A percentile compares a stretch with the other conserved stretches of the same genome.
These are phyloP conservation scores for Boletus pseudo-olivaceus DNA, from an alignment of 768 basidiomycete genomes.

Conservation along the genomic window DNA sequence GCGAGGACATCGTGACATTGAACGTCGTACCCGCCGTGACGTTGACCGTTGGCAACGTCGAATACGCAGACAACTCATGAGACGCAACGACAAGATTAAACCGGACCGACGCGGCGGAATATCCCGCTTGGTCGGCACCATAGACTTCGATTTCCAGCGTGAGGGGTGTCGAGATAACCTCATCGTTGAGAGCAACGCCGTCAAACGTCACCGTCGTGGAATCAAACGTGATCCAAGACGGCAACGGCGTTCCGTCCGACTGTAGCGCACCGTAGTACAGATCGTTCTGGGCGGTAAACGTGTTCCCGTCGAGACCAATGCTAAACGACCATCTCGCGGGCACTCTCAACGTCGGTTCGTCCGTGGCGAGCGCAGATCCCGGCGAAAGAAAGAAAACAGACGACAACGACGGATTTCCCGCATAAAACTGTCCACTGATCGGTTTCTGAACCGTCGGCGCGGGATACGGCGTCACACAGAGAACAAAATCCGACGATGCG, in stretches of 20 bases:
- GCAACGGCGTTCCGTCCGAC: slow-evolving; percentile 66
- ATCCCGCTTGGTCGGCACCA: slow-evolving; percentile 73
- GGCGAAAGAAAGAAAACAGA: slow-evolving; percentile 70
- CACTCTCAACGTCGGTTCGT: slow-evolving; percentile 60
- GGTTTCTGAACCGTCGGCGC: slow-evolving; percentile 53
- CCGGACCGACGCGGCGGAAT: slow-evolving; percentile 51
- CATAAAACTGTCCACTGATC: slow-evolving; percentile 57
- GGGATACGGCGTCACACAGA: slow-evolving; percentile 54
- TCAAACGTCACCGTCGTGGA: slow-evolving; percentile 65
- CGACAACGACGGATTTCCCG: slow-evolving; percentile 61
- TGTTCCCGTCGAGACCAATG: slow-evolving; percentile 71
- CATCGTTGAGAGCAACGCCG: slow-evolving; percentile 64
- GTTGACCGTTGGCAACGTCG: slow-evolving; percentile 63
- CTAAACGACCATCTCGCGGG: slow-evolving; percentile 88
- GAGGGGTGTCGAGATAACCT: slow-evolving; percentile 36
- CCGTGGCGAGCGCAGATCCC: slow-evolving; percentile 51
- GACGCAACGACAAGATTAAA: slow-evolving; percentile 67
- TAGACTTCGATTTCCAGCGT: slow-evolving; percentile 54
- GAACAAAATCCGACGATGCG: slow-evolving; percentile 49
- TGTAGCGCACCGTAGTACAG: slow-evolving; percentile 64
- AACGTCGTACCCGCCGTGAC: slow-evolving; percentile 56
- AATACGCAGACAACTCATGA: slow-evolving; percentile 58
- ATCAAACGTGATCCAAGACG: slow-evolving; percentile 75
- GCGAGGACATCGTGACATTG: slow-evolving; percentile 48
- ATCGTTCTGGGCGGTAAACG: slow-evolving; percentile 46